Percentiles rank a stretch among this genome's conserved stretches.
phyloP scores from a whole-genome alignment of 2,329 filamentous ascomycete species.

The Penicillium sp. region DNA sequence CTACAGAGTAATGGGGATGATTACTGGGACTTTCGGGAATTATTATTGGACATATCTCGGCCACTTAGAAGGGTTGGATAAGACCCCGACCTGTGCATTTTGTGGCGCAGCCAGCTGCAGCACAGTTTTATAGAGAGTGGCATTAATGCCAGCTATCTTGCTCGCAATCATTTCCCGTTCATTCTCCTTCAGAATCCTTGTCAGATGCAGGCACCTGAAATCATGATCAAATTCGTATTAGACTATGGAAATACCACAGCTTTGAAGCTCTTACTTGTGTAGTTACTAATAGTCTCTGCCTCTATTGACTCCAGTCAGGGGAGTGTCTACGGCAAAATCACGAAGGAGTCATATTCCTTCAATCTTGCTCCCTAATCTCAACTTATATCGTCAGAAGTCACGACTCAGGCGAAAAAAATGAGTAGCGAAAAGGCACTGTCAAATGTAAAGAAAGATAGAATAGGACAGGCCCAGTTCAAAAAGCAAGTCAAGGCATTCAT shows the following conservation, averaged over 20 bases:
- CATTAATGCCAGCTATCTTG: neutral
- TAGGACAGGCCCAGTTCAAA: neutral
- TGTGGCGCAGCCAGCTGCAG: neutral
- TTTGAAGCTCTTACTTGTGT: neutral
- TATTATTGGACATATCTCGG: neutral
- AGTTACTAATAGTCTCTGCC: no score
- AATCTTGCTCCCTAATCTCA: neutral
- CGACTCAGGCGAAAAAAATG: neutral
- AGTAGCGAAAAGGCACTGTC: neutral
- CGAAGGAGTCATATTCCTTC: neutral
- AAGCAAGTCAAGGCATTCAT: neutral
- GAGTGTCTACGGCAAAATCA: neutral
- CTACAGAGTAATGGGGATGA: neutral
- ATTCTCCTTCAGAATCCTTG: neutral
- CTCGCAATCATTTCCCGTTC: neutral
- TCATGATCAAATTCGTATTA: neutral
- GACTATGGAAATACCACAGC: neutral
- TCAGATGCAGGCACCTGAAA: neutral
- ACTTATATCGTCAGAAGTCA: neutral
- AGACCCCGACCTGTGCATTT: neutral
- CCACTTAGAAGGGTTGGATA: neutral
- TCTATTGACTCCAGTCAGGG: neutral
- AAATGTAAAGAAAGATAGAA: neutral
- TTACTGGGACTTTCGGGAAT: neutral
- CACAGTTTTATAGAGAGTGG: neutral